Evolutionary conservation across 2,329 filamentous ascomycete species (phyloP).

Genomic region (Stagonosporopsis tanaceti): DNA sequence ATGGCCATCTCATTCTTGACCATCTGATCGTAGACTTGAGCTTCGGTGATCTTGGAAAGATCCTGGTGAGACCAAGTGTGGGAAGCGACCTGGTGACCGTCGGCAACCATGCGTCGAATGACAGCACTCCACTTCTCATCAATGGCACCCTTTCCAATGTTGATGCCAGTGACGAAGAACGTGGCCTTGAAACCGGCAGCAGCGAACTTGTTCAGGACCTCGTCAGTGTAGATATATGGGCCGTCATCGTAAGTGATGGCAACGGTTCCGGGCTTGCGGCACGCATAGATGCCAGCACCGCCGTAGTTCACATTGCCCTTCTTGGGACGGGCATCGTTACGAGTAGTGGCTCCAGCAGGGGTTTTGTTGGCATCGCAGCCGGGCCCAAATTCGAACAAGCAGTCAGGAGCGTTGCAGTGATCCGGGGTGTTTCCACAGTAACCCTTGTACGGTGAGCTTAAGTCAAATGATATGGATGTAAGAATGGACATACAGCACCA

Average conservation of each 20-base stretch:
- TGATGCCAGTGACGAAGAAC: conserved; percentile 70
- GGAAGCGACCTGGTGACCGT: conserved; percentile 69
- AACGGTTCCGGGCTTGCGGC: conserved; percentile 62
- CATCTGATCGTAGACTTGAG: conserved; percentile 58
- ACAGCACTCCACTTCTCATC: conserved; percentile 62
- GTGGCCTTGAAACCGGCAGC: conserved; percentile 69
- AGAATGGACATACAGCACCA: conserved; percentile 30
- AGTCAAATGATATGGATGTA: too few relatives aligned
- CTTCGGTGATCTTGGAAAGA: conserved; percentile 53
- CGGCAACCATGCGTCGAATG: conserved; percentile 61
- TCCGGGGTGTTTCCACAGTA: conserved; percentile 63
- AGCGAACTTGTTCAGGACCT: conserved; percentile 67
- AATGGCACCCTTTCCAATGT: conserved; percentile 64
- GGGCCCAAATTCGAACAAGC: conserved; percentile 66
- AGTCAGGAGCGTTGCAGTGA: conserved; percentile 68
- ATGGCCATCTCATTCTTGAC: conserved; percentile 64
- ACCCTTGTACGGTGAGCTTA: conserved; percentile 30
- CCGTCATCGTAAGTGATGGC: conserved; percentile 75
- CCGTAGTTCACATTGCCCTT: conserved; percentile 65
- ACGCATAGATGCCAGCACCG: conserved; percentile 64
- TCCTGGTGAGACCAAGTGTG: conserved; percentile 65
- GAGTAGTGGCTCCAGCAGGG: conserved; percentile 63
- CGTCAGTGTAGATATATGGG: conserved; percentile 66
- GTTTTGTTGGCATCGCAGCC: conserved; percentile 66
- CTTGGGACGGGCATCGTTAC: conserved; percentile 59